Conservation (phyloP, 345 rosid genomes). For the Rhizophora mangle region DNA sequence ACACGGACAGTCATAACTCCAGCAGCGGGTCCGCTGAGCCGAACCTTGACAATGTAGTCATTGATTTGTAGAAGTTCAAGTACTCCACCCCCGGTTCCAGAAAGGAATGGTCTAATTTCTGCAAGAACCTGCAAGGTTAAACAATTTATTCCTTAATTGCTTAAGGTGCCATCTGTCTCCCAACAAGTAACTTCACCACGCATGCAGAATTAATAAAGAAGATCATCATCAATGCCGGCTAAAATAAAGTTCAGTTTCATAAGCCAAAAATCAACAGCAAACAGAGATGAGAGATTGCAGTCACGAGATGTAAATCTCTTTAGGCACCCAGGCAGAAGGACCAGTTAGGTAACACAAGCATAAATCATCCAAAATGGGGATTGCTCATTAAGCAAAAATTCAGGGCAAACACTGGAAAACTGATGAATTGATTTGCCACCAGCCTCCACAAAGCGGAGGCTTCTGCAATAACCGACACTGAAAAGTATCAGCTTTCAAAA, state of each 20-base stretch:
- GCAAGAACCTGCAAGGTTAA: slow-evolving; percentile 58
- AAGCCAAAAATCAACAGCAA: too few relatives aligned
- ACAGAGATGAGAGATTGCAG: neutral
- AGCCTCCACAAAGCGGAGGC: neutral
- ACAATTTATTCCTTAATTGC: neutral
- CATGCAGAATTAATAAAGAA: too few relatives aligned
- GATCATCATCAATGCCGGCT: too few relatives aligned
- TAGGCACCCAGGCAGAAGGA: too few relatives aligned
- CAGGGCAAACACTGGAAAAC: neutral
- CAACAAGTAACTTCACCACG: too few relatives aligned
- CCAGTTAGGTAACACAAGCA: neutral
- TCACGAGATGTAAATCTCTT: neutral
- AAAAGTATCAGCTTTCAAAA: neutral
- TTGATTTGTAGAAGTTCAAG: slow-evolving; percentile 71
- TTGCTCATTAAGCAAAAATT: neutral
- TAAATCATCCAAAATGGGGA: neutral
- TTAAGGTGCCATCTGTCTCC: neutral
- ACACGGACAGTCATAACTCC: slow-evolving; percentile 89
- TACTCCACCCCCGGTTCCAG: slow-evolving; percentile 84
- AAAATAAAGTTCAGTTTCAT: too few relatives aligned
- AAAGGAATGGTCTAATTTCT: slow-evolving; percentile 82
- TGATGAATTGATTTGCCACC: neutral
- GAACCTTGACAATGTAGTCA: slow-evolving; percentile 60
- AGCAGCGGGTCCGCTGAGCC: slow-evolving; percentile 88
- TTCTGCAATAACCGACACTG: neutral